phyloP scores from a whole-genome alignment of 1,139 yeast species.

The Waltiozyma sp. region DNA sequence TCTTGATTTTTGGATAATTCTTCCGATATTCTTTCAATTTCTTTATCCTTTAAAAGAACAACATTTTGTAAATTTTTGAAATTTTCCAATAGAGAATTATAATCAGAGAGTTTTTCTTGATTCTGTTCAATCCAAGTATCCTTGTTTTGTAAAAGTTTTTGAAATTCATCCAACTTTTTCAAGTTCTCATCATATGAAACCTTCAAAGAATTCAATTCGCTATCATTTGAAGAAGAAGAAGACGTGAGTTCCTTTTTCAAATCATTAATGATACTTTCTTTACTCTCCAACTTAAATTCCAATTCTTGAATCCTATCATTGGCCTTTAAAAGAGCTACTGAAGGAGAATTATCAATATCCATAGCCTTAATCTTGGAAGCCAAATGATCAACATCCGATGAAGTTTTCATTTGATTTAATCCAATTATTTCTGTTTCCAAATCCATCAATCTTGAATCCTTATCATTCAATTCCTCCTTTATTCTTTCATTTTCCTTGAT shows the following conservation, averaged over 20 bases:
- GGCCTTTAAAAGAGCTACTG: not conserved
- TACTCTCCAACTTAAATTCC: slow-evolving; percentile 10
- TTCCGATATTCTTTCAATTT: not conserved
- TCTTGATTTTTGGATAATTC: not conserved
- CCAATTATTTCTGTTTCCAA: slow-evolving; percentile 7
- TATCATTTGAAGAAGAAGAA: not conserved
- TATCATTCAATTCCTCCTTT: slow-evolving; percentile 8
- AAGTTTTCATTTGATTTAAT: slow-evolving; percentile 3
- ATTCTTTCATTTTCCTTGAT: slow-evolving; percentile 9
- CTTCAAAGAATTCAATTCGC: not conserved
- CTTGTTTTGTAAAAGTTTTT: not conserved
- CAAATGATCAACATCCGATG: slow-evolving; percentile 3
- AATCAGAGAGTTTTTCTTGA: too few relatives aligned
- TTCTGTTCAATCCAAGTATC: not conserved
- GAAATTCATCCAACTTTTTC: not conserved
- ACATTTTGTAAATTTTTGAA: too few relatives aligned
- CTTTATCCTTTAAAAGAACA: not conserved
- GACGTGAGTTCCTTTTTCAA: slow-evolving; percentile 7
- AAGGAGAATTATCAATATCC: slow-evolving; percentile 5
- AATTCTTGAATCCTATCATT: slow-evolving; percentile 7
- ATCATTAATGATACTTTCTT: slow-evolving; percentile 11
- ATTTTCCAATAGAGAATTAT: too few relatives aligned
- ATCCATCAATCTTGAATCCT: slow-evolving; percentile 4
- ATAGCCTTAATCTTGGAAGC: slow-evolving; percentile 2
- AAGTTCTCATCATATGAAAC: not conserved